Percentiles rank a stretch among this genome's conserved stretches.
Evolutionary conservation across 2,329 filamentous ascomycete genomes (phyloP).

Genomic region (Fusarium pseudocircinatum): DNA sequence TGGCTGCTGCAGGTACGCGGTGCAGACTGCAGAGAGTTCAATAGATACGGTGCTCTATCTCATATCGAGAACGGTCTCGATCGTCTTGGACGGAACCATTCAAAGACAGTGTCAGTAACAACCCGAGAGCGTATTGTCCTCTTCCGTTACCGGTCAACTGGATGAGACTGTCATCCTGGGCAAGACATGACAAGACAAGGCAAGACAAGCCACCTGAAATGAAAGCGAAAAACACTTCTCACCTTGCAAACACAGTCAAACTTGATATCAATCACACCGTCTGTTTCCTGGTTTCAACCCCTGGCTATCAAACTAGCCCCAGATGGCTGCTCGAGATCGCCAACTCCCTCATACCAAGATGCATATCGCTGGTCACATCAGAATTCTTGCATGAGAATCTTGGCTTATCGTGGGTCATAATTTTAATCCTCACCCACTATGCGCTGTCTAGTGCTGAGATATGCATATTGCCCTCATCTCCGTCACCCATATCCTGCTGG

Average conservation of each 20-base stretch:
- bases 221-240: constrained; percentile 10
- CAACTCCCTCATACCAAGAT: constrained; percentile 33
- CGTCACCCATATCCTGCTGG: not conserved
- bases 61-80: not conserved
- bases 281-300: constrained; percentile 11
- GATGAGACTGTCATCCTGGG: not conserved
- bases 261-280: constrained; percentile 24
- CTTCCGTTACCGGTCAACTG: not conserved
- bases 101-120: constrained; percentile 16
- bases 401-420: constrained; percentile 27
- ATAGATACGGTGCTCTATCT: not conserved
- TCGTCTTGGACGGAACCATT: not conserved
- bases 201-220: constrained; percentile 9
- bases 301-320: constrained; percentile 1
- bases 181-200: not conserved
- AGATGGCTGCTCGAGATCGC: constrained; percentile 28
- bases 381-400: constrained; percentile 19
- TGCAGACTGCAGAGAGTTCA: constrained; percentile 18
- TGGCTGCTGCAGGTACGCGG: constrained; percentile 41
- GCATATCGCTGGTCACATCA: constrained; percentile 11
- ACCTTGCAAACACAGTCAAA: constrained; percentile 24
- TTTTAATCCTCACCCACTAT: constrained; percentile 8
- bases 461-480: constrained; percentile 12
- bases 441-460: constrained; percentile 24
- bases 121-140: constrained; percentile 13